These are phyloP conservation scores for Detonula confervacea DNA, from an alignment of 352 stramenopile species.

Conservation along the genomic window DNA sequence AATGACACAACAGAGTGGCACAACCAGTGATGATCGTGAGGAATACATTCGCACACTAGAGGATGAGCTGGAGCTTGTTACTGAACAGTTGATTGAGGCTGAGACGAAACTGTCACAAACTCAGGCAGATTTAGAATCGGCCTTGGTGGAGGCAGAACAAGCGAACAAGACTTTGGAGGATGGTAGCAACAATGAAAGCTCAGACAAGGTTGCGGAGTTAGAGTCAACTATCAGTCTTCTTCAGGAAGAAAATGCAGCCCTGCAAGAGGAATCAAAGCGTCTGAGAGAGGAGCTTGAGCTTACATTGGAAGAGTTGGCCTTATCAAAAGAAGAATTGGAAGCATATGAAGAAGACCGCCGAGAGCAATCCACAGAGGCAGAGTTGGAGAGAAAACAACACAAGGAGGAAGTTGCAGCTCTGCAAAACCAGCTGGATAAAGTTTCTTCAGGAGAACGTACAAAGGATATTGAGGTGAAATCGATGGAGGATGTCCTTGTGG, in stretches of 20 bases:
- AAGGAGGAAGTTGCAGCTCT: slow-evolving; percentile 49
- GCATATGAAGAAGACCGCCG: slow-evolving; percentile 53
- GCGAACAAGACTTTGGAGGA: no score
- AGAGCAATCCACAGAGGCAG: slow-evolving; percentile 23
- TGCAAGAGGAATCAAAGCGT: slow-evolving; percentile 56
- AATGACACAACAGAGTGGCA: no score
- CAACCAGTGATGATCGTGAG: slow-evolving; percentile 50
- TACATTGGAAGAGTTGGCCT: slow-evolving; percentile 65
- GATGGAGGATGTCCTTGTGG: slow-evolving; percentile 41
- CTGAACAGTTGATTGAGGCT: slow-evolving; percentile 84
- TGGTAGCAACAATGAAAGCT: no score
- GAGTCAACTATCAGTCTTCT: slow-evolving; percentile 45
- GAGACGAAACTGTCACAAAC: slow-evolving; percentile 73
- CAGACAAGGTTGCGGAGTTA: slow-evolving; percentile 41
- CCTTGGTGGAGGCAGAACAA: slow-evolving; percentile 4
- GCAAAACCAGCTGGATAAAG: slow-evolving; percentile 48
- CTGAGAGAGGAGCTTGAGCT: slow-evolving; percentile 64
- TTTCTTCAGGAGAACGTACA: slow-evolving; percentile 42
- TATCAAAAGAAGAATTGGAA: slow-evolving; percentile 69
- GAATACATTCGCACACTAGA: slow-evolving; percentile 84
- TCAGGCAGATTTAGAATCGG: slow-evolving; percentile 56
- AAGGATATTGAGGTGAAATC: slow-evolving; percentile 55
- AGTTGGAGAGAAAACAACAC: slow-evolving; percentile 44
- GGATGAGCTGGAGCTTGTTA: slow-evolving; percentile 84
- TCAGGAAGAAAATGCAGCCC: slow-evolving; percentile 60